Percentiles rank a stretch among this genome's conserved stretches.
These are phyloP conservation scores for Candida glaebosa DNA, from an alignment of 805 yeast genomes.

Conservation along the genomic window DNA sequence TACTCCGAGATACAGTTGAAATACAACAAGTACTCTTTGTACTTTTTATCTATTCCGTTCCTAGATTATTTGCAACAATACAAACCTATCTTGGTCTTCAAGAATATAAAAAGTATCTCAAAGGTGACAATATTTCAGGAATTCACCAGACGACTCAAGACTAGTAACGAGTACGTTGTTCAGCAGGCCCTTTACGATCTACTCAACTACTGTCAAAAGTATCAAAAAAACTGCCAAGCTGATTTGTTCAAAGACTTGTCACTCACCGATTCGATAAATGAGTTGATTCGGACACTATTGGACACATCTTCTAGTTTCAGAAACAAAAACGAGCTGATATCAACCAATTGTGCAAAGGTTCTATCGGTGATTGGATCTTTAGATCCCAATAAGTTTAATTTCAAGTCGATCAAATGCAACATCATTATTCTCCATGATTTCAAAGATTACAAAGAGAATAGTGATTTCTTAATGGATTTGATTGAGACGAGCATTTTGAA, in stretches of 20 bases:
- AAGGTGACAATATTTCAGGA: constrained; percentile 43
- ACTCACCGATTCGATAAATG: constrained; percentile 32
- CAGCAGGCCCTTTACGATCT: constrained; percentile 69
- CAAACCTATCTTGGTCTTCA: constrained; percentile 14
- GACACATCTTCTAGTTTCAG: constrained; percentile 57
- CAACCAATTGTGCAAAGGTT: constrained; percentile 62
- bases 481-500: constrained; percentile 72
- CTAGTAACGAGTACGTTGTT: constrained; percentile 69
- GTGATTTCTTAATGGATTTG: constrained; percentile 59
- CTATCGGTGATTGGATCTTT: constrained; percentile 75
- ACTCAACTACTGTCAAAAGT: constrained; percentile 46
- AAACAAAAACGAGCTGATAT: constrained; percentile 43
- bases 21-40: constrained; percentile 44
- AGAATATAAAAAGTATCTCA: constrained; percentile 28
- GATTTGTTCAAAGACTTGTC: constrained; percentile 35
- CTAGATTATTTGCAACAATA: constrained; percentile 31
- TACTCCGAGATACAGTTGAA: constrained; percentile 28
- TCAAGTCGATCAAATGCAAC: constrained; percentile 39
- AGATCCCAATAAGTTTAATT: constrained; percentile 57
- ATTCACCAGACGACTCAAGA: constrained; percentile 51
- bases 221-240: constrained; percentile 47
- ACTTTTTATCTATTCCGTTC: constrained; percentile 52
- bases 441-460: constrained; percentile 57
- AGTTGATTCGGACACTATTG: constrained; percentile 49
- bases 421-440: constrained; percentile 60